Evolutionary conservation across 306 rosid genomes (phyloP).

Genomic region (Trichosanthes cucumerina): DNA sequence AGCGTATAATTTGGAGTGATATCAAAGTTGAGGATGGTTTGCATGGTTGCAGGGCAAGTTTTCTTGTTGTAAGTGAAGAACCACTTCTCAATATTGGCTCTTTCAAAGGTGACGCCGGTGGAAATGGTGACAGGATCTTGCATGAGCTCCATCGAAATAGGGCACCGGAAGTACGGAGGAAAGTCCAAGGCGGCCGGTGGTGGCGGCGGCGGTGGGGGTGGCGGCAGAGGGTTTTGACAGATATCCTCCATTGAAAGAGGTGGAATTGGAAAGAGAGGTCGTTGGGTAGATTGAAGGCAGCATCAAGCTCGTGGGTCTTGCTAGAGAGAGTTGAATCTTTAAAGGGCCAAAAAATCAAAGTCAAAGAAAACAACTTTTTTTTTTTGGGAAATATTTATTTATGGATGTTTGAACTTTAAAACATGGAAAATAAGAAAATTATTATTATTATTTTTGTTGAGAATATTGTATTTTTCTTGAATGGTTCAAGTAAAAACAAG

Average conservation of each 20-base stretch:
- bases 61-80: conserved; percentile 42
- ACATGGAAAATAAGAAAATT: background rate
- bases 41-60: conserved; percentile 49
- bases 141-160: conserved; percentile 46
- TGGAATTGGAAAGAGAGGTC: background rate
- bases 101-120: conserved; percentile 41
- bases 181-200: conserved; percentile 14
- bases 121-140: conserved; percentile 35
- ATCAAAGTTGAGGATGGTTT: conserved; percentile 15
- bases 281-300: background rate
- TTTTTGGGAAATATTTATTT: background rate
- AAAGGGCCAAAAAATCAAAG: background rate
- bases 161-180: conserved; percentile 37
- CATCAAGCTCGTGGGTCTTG: background rate
- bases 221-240: background rate
- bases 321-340: background rate
- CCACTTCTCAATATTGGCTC: conserved; percentile 39
- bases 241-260: conserved; percentile 4
- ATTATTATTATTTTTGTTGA: background rate
- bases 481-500: conserved; percentile 6
- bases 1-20: conserved; percentile 41
- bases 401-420: background rate
- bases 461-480: background rate
- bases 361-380: background rate
- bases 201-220: background rate